Conservation (phyloP, 2,329 filamentous ascomycete species). For the Trichoderma guizhouense region DNA sequence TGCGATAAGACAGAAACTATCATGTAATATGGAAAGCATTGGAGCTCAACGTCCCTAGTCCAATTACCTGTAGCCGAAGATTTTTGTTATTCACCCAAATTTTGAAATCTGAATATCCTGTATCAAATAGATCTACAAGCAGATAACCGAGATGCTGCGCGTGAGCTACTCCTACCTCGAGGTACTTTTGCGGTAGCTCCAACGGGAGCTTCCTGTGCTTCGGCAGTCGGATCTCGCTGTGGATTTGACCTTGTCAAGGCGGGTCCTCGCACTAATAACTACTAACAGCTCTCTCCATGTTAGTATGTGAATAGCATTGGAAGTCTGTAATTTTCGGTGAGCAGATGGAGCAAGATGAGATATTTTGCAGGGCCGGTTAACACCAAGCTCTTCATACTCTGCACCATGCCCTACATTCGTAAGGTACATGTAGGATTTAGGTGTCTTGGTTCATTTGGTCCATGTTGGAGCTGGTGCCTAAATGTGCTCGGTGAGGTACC, state of each 20-base stretch:
- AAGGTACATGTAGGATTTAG: neutral
- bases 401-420: neutral
- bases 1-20: neutral
- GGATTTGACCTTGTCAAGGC: neutral
- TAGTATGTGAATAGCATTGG: neutral
- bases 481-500: neutral
- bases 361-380: neutral
- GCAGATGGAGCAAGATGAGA: neutral
- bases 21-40: neutral
- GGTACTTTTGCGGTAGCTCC: neutral
- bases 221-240: conserved; percentile 12
- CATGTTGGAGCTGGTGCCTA: neutral
- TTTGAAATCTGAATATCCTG: neutral
- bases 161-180: neutral
- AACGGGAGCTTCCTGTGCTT: neutral
- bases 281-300: neutral
- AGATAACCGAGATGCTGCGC: neutral
- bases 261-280: neutral
- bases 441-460: neutral
- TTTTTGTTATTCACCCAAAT: neutral
- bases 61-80: neutral
- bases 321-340: neutral
- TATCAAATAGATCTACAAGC: neutral
- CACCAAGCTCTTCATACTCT: neutral
- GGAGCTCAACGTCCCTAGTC: neutral